These are phyloP conservation scores for Porpolomopsis calyptriformis DNA, from an alignment of 768 basidiomycete species.

Conservation along the genomic window DNA sequence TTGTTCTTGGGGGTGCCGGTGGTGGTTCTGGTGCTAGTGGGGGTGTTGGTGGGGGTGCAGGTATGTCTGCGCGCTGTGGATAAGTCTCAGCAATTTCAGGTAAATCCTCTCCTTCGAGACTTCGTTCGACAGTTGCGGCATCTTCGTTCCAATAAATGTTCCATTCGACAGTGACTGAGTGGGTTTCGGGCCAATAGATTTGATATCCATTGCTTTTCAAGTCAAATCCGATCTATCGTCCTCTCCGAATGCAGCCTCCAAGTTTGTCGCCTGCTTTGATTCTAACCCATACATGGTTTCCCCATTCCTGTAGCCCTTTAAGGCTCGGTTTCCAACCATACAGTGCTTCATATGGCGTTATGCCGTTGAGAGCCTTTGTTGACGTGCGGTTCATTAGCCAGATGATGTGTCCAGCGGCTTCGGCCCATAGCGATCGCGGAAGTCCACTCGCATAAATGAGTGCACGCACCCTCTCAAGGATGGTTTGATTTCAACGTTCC, in stretches of 20 bases:
- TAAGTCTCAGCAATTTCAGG: background rate
- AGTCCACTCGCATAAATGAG: constrained; percentile 22
- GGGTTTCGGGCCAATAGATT: background rate
- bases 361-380: constrained; percentile 15
- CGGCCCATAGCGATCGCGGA: constrained; percentile 27
- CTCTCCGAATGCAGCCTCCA: background rate
- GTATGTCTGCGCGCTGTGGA: background rate
- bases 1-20: too few species aligned
- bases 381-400: constrained; percentile 26
- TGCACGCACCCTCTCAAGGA: constrained; percentile 21
- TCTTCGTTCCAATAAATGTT: background rate
- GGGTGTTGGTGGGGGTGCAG: background rate
- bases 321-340: constrained; percentile 12
- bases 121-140: too few species aligned
- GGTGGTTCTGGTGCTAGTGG: too few species aligned
- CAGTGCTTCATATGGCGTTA: constrained; percentile 15
- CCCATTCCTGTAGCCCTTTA: background rate
- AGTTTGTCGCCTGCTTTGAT: background rate
- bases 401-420: constrained; percentile 22
- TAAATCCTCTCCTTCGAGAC: background rate
- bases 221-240: background rate
- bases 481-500: constrained; percentile 25
- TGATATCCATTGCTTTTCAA: background rate
- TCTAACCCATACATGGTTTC: background rate
- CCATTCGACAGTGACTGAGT: background rate